A percentile compares a stretch with the other conserved stretches of the same genome.
phyloP scores from a whole-genome alignment of 495 filamentous ascomycete species.

The Amorphotheca resinae region DNA sequence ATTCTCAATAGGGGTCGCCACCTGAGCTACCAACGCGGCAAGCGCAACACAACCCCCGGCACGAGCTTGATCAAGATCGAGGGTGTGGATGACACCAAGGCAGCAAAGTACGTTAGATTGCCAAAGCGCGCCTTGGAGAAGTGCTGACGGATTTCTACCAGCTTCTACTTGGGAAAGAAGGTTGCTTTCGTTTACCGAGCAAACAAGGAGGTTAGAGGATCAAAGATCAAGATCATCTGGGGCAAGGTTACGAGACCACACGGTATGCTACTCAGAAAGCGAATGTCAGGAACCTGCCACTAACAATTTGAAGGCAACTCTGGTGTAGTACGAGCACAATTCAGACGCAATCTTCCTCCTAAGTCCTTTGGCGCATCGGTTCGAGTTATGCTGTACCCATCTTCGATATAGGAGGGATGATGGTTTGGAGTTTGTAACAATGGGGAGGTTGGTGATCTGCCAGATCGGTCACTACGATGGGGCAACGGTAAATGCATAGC shows the following conservation, averaged over 20 bases:
- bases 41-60: conserved; percentile 72
- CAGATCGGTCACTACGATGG: conserved; percentile 15
- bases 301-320: conserved; percentile 58
- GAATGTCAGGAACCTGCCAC: conserved; percentile 4
- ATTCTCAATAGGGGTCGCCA: conserved; percentile 62
- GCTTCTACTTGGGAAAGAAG: conserved; percentile 91
- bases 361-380: conserved; percentile 94
- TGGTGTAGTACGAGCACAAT: conserved; percentile 91
- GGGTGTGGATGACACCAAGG: conserved; percentile 77
- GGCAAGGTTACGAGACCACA: conserved; percentile 94
- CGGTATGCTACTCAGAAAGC: conserved; percentile 42
- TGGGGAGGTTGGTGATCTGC: conserved; percentile 13
- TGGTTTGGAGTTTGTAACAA: conserved; percentile 19
- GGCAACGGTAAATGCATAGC: conserved; percentile 16
- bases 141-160: conserved; percentile 22
- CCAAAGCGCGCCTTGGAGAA: not conserved
- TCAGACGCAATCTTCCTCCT: conserved; percentile 85
- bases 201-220: conserved; percentile 80
- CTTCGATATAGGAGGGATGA: conserved; percentile 39
- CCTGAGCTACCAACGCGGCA: conserved; percentile 85
- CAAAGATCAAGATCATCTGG: conserved; percentile 98
- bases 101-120: conserved; percentile 58
- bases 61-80: conserved; percentile 92
- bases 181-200: conserved; percentile 95
- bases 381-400: conserved; percentile 98